Percentiles rank a stretch among this genome's conserved stretches.
Evolutionary conservation across 2,329 filamentous ascomycete genomes (phyloP).

Genomic region (Colletotrichum sp.): DNA sequence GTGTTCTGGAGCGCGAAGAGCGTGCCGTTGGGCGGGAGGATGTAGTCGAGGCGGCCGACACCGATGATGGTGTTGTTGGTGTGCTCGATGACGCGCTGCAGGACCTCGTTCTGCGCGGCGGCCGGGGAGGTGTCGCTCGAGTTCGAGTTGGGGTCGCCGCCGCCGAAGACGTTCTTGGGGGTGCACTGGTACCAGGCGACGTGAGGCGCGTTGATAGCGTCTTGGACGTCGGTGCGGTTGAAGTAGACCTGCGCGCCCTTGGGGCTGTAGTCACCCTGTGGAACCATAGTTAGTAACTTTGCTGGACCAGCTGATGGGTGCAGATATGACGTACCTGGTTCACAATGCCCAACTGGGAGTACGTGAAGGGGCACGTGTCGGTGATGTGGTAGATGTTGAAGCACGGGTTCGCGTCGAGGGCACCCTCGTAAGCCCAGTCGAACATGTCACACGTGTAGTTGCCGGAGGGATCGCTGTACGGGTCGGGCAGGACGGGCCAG

Average conservation of each 20-base stretch:
- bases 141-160: constrained; percentile 6
- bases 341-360: constrained; percentile 74
- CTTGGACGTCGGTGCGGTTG: constrained; percentile 72
- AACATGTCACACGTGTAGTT: constrained; percentile 60
- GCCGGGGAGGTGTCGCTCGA: constrained; percentile 8
- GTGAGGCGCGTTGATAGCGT: constrained; percentile 68
- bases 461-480: constrained; percentile 31
- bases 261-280: constrained; percentile 62
- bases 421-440: constrained; percentile 59
- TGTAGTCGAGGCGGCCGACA: constrained; percentile 47
- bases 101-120: constrained; percentile 10
- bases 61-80: constrained; percentile 37
- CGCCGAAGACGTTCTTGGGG: constrained; percentile 27
- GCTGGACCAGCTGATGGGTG: rapidly evolving
- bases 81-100: constrained; percentile 32
- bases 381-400: constrained; percentile 81
- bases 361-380: constrained; percentile 72
- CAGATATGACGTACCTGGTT: constrained; percentile 35
- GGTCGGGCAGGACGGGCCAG: constrained; percentile 55
- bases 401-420: constrained; percentile 71
- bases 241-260: constrained; percentile 70
- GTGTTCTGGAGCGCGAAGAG: constrained; percentile 73
- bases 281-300: rapidly evolving
- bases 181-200: constrained; percentile 31
- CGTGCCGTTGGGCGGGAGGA: constrained; percentile 67